Percentiles rank a stretch among this genome's conserved stretches.
phyloP scores from a whole-genome alignment of 257 asterid genomes.

The Misopates orontium region DNA sequence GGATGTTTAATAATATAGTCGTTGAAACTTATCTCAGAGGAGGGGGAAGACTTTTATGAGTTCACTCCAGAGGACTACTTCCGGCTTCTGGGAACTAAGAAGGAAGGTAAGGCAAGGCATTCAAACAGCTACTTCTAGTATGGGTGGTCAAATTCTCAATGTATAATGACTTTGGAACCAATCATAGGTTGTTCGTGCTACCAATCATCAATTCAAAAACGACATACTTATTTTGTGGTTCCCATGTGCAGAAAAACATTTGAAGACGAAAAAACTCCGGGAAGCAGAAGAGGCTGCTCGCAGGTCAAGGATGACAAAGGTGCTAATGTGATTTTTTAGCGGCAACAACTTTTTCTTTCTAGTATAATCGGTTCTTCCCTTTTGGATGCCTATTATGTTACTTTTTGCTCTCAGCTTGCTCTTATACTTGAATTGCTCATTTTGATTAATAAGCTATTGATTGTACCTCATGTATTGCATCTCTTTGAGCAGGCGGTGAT shows the following conservation, averaged over 20 bases:
- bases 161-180: slow-evolving; percentile 12
- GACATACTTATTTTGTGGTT: slow-evolving; percentile 16
- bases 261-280: slow-evolving; percentile 85
- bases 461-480: neutral
- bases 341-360: slow-evolving; percentile 9
- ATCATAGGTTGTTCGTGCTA: slow-evolving; percentile 12
- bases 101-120: slow-evolving; percentile 64
- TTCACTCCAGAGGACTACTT: slow-evolving; percentile 88
- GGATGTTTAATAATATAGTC: slow-evolving; percentile 5
- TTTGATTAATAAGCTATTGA: slow-evolving; percentile 6
- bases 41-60: slow-evolving; percentile 83
- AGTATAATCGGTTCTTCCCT: no score
- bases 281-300: slow-evolving; percentile 93
- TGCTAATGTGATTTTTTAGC: slow-evolving; percentile 32
- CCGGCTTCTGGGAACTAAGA: slow-evolving; percentile 71
- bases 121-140: slow-evolving; percentile 4
- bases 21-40: slow-evolving; percentile 46
- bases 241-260: slow-evolving; percentile 55
- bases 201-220: slow-evolving; percentile 2
- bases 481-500: slow-evolving; percentile 61
- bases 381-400: no score
- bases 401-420: no score
- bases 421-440: neutral
- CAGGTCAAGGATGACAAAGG: slow-evolving; percentile 88
- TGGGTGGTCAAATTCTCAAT: slow-evolving; percentile 7